These are phyloP conservation scores for Pyrus communis DNA, from an alignment of 306 rosid species.

Conservation along the genomic window DNA sequence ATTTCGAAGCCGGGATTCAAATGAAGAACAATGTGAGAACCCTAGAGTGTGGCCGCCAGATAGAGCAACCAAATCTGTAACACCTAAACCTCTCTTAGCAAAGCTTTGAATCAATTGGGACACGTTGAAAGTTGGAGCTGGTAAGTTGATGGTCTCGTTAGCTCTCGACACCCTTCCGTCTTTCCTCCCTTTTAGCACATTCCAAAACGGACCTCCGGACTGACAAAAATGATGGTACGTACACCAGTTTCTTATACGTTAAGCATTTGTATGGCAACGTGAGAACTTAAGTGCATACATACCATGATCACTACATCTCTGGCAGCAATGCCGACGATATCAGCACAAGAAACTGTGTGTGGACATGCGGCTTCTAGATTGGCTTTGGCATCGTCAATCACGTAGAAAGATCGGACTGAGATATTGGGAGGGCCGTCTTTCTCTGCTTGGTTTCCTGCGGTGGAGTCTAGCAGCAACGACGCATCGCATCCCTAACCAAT, in stretches of 20 bases:
- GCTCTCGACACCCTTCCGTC: constrained; percentile 68
- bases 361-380: constrained; percentile 68
- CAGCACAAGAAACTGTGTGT: constrained; percentile 63
- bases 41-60: constrained; percentile 80
- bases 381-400: constrained; percentile 55
- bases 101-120: constrained; percentile 49
- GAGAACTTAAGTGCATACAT: not conserved
- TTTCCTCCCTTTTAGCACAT: constrained; percentile 66
- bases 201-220: constrained; percentile 75
- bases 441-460: constrained; percentile 46
- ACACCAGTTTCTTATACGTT: not conserved
- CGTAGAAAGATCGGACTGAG: constrained; percentile 52
- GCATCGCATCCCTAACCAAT: constrained; percentile 60
- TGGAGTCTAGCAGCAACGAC: constrained; percentile 58
- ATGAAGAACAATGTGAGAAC: constrained; percentile 62
- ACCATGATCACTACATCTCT: constrained; percentile 65
- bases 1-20: constrained; percentile 36
- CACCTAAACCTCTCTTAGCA: constrained; percentile 50
- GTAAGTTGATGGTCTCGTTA: constrained; percentile 51
- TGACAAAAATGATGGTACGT: not conserved
- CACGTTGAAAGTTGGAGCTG: constrained; percentile 53
- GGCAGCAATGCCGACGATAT: constrained; percentile 58
- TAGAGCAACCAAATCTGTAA: constrained; percentile 62
- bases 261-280: not conserved
- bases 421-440: constrained; percentile 64